phyloP scores from a whole-genome alignment of 768 basidiomycete species.

The Gloeophyllum trabeum region DNA sequence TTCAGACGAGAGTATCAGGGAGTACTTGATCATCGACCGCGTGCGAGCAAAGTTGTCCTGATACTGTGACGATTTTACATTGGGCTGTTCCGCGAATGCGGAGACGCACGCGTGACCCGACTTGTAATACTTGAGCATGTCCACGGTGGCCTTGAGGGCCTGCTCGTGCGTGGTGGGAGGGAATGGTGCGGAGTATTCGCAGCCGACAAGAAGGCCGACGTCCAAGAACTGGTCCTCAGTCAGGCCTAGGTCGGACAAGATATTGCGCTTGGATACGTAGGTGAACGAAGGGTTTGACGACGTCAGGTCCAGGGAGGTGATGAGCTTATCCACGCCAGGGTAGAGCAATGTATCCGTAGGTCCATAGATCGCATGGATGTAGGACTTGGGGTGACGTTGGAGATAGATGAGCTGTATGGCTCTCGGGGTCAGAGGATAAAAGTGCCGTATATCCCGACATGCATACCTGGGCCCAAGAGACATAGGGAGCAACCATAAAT shows the following conservation, averaged over 20 bases:
- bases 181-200: slow-evolving; percentile 70
- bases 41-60: slow-evolving; percentile 81
- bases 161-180: slow-evolving; percentile 76
- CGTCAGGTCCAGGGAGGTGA: slow-evolving; percentile 76
- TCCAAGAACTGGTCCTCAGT: slow-evolving; percentile 91
- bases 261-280: slow-evolving; percentile 68
- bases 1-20: slow-evolving; percentile 83
- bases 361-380: slow-evolving; percentile 90
- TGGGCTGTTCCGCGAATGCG: slow-evolving; percentile 70
- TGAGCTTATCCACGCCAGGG: slow-evolving; percentile 80
- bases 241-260: slow-evolving; percentile 58
- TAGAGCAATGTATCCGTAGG: slow-evolving; percentile 87
- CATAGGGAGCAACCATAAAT: slow-evolving; percentile 92
- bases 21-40: slow-evolving; percentile 86
- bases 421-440: slow-evolving; percentile 4
- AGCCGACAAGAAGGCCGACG: slow-evolving; percentile 85
- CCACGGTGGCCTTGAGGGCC: slow-evolving; percentile 75
- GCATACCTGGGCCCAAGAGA: slow-evolving; percentile 91
- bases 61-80: slow-evolving; percentile 73
- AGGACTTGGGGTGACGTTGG: slow-evolving; percentile 84
- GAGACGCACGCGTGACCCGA: slow-evolving; percentile 73
- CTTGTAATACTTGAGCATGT: slow-evolving; percentile 91
- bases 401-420: slow-evolving; percentile 78
- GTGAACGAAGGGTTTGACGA: slow-evolving; percentile 63
- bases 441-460: slow-evolving; percentile 1